Percentiles rank a stretch among this genome's conserved stretches.
These are phyloP conservation scores for Leccinum fibrillosum DNA, from an alignment of 768 basidiomycete genomes.

Conservation along the genomic window DNA sequence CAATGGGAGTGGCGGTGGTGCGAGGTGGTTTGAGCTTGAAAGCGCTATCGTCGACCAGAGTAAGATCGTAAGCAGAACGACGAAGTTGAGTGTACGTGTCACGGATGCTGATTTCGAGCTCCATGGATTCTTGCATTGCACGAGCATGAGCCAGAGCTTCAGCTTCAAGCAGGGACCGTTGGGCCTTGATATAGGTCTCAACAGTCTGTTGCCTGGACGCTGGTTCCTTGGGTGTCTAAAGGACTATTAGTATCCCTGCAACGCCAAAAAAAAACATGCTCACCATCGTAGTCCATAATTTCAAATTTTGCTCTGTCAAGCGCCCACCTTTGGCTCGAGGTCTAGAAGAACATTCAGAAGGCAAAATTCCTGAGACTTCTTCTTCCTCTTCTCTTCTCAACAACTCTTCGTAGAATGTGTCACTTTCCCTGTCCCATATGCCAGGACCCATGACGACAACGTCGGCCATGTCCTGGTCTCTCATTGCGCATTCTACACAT, in stretches of 20 bases:
- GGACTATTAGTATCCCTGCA: conserved; percentile 9
- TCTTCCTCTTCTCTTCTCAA: conserved; percentile 70
- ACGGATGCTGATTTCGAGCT: conserved; percentile 72
- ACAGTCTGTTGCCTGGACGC: conserved; percentile 81
- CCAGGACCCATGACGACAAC: conserved; percentile 85
- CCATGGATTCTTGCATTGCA: conserved; percentile 73
- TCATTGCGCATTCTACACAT: conserved; percentile 97
- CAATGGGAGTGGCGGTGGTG: conserved; percentile 33
- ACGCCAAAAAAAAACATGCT: conserved; percentile 27
- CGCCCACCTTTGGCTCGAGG: conserved; percentile 64
- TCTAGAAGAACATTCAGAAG: conserved; percentile 51
- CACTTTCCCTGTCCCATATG: conserved; percentile 90
- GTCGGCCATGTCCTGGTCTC: conserved; percentile 97
- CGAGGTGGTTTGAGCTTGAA: conserved; percentile 69
- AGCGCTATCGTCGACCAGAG: conserved; percentile 49
- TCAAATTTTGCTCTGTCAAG: conserved; percentile 75
- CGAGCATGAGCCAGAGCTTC: conserved; percentile 77
- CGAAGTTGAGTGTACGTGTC: conserved; percentile 79
- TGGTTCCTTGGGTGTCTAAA: conserved; percentile 88
- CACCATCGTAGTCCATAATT: conserved; percentile 77
- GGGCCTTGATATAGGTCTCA: conserved; percentile 76
- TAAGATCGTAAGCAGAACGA: conserved; percentile 72
- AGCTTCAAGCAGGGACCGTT: conserved; percentile 76
- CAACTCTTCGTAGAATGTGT: conserved; percentile 76
- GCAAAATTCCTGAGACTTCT: conserved; percentile 46